phyloP scores from a whole-genome alignment of 2,329 filamentous ascomycete genomes.

The Tolypocladium pustulatum region DNA sequence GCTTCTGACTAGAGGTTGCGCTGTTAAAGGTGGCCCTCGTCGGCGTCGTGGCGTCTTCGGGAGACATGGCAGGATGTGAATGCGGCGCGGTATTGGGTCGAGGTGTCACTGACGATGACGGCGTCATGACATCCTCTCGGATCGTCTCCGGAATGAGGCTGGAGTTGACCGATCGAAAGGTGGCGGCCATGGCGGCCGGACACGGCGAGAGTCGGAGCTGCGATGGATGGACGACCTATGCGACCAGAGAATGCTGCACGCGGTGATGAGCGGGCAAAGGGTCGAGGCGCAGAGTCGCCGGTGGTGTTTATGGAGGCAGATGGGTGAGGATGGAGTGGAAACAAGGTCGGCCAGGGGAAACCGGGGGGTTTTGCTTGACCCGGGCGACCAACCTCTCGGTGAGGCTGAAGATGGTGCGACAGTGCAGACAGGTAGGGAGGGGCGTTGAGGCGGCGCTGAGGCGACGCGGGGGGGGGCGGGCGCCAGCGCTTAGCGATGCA shows the following conservation, averaged over 20 bases:
- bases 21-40: conserved; percentile 45
- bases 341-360: conserved; percentile 2
- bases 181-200: conserved; percentile 30
- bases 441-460: not conserved
- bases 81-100: conserved; percentile 25
- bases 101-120: conserved; percentile 19
- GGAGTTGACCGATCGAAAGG: conserved; percentile 38
- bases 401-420: conserved; percentile 16
- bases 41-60: conserved; percentile 47
- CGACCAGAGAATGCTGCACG: not conserved
- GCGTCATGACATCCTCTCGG: conserved; percentile 24
- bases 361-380: conserved; percentile 4
- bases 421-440: conserved; percentile 3
- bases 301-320: not conserved
- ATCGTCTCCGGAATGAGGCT: conserved; percentile 20
- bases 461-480: not conserved
- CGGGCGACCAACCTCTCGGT: conserved; percentile 7
- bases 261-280: not conserved
- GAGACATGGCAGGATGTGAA: conserved; percentile 11
- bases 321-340: conserved; percentile 6
- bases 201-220: conserved; percentile 10
- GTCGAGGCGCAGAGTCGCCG: not conserved
- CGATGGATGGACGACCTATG: not conserved
- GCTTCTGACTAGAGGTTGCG: conserved; percentile 36
- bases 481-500: not conserved